These are phyloP conservation scores for Cryphonectria japonica DNA, from an alignment of 2,329 filamentous ascomycete species.

Conservation along the genomic window DNA sequence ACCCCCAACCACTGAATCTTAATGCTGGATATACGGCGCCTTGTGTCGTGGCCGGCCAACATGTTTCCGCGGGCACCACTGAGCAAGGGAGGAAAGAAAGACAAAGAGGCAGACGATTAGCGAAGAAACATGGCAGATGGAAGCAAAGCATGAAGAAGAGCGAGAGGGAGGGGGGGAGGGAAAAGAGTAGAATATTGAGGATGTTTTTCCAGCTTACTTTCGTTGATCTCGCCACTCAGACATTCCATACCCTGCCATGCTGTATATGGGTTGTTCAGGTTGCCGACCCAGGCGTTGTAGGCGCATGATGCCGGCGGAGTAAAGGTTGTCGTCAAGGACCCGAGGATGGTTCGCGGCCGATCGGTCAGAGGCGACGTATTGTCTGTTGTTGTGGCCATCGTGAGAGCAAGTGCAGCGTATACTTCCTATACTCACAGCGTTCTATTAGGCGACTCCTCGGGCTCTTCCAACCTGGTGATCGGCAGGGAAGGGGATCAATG, in stretches of 20 bases:
- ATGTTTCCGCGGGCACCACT: slow-evolving; percentile 7
- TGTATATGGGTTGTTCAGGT: slow-evolving; percentile 11
- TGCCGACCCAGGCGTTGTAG: slow-evolving; percentile 7
- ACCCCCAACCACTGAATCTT: slow-evolving; percentile 10
- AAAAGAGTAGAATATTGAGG: too few relatives aligned
- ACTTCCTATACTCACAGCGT: not conserved
- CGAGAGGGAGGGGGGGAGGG: too few relatives aligned
- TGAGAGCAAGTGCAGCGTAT: not conserved
- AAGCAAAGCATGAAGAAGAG: not conserved
- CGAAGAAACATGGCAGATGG: not conserved
- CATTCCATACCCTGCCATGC: slow-evolving; percentile 4
- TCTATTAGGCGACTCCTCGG: not conserved
- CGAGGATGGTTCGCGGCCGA: slow-evolving; percentile 13
- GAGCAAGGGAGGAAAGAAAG: not conserved
- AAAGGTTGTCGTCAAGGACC: slow-evolving; percentile 17
- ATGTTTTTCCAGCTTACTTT: not conserved
- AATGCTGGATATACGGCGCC: slow-evolving; percentile 8
- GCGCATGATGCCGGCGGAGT: slow-evolving; percentile 8
- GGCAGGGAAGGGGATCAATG: not conserved
- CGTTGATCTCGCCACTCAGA: not conserved
- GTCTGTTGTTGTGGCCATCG: not conserved
- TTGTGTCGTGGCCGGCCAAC: slow-evolving; percentile 17
- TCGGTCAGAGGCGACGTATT: not conserved
- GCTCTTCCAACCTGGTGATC: not conserved
- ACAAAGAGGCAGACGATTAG: not conserved